Conservation (phyloP, 345 rosid species). For the Raphanus raphanistrum region DNA sequence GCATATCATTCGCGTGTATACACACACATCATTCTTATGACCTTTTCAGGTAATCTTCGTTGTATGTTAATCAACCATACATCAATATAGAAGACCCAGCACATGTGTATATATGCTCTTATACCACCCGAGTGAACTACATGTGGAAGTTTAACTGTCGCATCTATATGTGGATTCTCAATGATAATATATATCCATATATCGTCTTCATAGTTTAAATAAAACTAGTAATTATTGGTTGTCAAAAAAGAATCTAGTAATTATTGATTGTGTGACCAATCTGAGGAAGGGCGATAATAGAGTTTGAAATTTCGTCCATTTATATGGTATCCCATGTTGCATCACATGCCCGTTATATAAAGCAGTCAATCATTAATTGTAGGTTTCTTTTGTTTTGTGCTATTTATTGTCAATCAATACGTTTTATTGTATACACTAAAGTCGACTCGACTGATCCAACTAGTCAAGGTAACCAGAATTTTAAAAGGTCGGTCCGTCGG, state of each 20-base stretch:
- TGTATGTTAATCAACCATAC: constrained; percentile 1
- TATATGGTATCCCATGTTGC: constrained; percentile 38
- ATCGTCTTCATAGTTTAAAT: constrained; percentile 6
- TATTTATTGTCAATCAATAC: constrained; percentile 31
- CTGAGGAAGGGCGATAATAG: constrained; percentile 22
- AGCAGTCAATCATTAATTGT: constrained; percentile 25
- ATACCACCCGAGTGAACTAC: constrained; percentile 16
- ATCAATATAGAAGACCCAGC: neutral
- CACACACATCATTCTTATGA: constrained; percentile 14
- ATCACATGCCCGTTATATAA: constrained; percentile 32
- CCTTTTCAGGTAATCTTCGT: constrained; percentile 29
- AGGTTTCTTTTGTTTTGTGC: constrained; percentile 27
- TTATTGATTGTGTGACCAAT: constrained; percentile 35
- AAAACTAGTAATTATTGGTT: constrained; percentile 22
- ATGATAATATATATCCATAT: constrained; percentile 16
- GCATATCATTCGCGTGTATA: neutral
- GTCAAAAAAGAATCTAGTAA: neutral
- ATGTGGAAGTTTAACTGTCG: constrained; percentile 39
- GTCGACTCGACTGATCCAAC: constrained; percentile 8
- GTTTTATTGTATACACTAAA: neutral
- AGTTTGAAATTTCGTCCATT: constrained; percentile 33
- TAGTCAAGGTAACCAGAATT: neutral
- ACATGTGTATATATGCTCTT: constrained; percentile 21
- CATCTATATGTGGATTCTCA: constrained; percentile 30
- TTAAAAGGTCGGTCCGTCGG: neutral